Evolutionary conservation across 1,284 basidiomycete genomes (phyloP).

Genomic region (Tremellales sp.): DNA sequence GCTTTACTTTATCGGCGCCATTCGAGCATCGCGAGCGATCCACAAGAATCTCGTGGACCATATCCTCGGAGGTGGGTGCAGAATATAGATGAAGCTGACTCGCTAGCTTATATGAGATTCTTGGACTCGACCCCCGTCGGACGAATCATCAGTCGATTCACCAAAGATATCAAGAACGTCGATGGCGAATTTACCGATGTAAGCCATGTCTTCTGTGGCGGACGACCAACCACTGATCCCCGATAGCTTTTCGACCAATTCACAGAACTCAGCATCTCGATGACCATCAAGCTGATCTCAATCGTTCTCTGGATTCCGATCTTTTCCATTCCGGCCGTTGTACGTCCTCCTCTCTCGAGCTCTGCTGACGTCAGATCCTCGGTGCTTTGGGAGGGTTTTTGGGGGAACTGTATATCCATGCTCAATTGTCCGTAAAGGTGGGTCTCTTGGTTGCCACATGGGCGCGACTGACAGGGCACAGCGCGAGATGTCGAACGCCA

Average conservation of each 20-base stretch:
- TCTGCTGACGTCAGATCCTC: slow-evolving; percentile 32
- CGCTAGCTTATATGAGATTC: slow-evolving; percentile 56
- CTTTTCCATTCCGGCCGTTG: slow-evolving; percentile 44
- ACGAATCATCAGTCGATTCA: slow-evolving; percentile 60
- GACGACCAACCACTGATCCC: slow-evolving; percentile 47
- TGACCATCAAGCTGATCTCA: slow-evolving; percentile 52
- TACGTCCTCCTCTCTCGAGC: slow-evolving; percentile 12
- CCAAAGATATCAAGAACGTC: slow-evolving; percentile 41
- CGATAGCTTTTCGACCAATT: slow-evolving; percentile 41
- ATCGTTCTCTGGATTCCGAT: slow-evolving; percentile 54
- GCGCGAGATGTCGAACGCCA: slow-evolving; percentile 63
- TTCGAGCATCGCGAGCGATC: slow-evolving; percentile 57
- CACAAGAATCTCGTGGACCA: slow-evolving; percentile 58
- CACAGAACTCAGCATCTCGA: slow-evolving; percentile 40
- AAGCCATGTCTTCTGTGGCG: too few relatives aligned
- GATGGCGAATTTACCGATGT: background rate
- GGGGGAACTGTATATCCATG: slow-evolving; percentile 58
- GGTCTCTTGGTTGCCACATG: background rate
- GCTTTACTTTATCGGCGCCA: slow-evolving; percentile 49
- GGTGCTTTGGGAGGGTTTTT: slow-evolving; percentile 53
- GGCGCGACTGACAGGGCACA: background rate
- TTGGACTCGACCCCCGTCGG: slow-evolving; percentile 59
- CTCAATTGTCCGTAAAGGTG: slow-evolving; percentile 66
- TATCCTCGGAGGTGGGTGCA: slow-evolving; percentile 50
- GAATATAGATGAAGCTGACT: background rate